Conservation (phyloP, 176 grass and related monocot genomes). For the Chloris gayana region DNA sequence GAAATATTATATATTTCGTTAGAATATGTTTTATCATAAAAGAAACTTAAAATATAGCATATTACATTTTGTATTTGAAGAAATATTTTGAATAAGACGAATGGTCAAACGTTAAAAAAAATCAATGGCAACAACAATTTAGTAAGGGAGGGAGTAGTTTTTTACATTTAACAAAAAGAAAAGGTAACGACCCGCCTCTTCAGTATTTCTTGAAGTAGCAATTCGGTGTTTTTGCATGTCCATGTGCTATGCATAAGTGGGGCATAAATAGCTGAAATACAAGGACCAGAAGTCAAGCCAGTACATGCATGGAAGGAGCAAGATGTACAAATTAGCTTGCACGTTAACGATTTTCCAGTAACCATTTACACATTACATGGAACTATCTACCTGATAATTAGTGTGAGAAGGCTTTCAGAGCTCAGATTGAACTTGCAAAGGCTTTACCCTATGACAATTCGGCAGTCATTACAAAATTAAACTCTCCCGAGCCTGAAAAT, state of each 20-base stretch:
- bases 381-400: constrained; percentile 13
- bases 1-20: too few species aligned
- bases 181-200: not conserved
- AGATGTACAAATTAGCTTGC: not conserved
- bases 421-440: constrained; percentile 17
- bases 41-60: too few species aligned
- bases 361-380: constrained; percentile 7
- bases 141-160: too few species aligned
- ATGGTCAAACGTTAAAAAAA: too few species aligned
- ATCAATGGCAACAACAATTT: too few species aligned
- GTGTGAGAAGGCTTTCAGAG: not conserved
- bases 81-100: too few species aligned
- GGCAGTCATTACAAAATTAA: not conserved
- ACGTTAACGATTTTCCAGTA: constrained; percentile 10
- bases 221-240: too few species aligned
- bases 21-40: too few species aligned
- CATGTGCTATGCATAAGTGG: not conserved
- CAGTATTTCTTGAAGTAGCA: too few species aligned
- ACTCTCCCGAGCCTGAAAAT: constrained; percentile 8
- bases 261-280: not conserved
- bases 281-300: too few species aligned
- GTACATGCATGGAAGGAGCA: not conserved
- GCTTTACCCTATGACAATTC: constrained; percentile 6
- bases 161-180: not conserved
- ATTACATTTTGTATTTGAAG: too few species aligned